These are phyloP conservation scores for Tetrastigma voinierianum DNA, from an alignment of 164 flowering plant genomes.

Conservation along the genomic window DNA sequence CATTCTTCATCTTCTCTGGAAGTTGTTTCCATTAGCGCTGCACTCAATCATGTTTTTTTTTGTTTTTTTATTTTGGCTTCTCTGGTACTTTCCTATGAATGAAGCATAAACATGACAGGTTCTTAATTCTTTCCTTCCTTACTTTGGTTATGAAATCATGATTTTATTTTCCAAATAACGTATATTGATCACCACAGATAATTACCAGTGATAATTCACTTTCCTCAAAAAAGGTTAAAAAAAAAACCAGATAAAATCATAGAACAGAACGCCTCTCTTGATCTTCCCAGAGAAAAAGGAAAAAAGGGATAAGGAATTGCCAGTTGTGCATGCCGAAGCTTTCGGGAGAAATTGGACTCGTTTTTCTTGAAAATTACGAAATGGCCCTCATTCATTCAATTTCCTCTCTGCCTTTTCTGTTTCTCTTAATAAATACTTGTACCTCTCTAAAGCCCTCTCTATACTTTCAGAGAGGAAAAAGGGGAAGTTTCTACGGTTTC, in stretches of 20 bases:
- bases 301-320: not conserved
- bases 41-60: constrained; percentile 51
- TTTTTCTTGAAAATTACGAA: constrained; percentile 11
- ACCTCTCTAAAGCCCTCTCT: not conserved
- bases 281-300: too few species aligned
- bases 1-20: too few species aligned
- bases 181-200: too few species aligned
- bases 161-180: too few species aligned
- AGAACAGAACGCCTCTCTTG: too few species aligned
- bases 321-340: constrained; percentile 6
- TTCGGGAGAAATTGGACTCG: constrained; percentile 19
- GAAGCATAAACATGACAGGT: not conserved
- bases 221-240: too few species aligned
- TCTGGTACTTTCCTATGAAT: not conserved
- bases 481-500: not conserved
- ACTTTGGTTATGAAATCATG: too few species aligned
- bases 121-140: not conserved
- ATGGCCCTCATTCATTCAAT: constrained; percentile 10
- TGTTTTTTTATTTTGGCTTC: too few species aligned
- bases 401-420: constrained; percentile 8
- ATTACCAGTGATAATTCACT: too few species aligned
- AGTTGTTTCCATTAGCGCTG: constrained; percentile 36
- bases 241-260: too few species aligned
- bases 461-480: not conserved
- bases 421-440: not conserved